Conservation (phyloP, 2,329 filamentous ascomycete species). For the Colletotrichum karsti region DNA sequence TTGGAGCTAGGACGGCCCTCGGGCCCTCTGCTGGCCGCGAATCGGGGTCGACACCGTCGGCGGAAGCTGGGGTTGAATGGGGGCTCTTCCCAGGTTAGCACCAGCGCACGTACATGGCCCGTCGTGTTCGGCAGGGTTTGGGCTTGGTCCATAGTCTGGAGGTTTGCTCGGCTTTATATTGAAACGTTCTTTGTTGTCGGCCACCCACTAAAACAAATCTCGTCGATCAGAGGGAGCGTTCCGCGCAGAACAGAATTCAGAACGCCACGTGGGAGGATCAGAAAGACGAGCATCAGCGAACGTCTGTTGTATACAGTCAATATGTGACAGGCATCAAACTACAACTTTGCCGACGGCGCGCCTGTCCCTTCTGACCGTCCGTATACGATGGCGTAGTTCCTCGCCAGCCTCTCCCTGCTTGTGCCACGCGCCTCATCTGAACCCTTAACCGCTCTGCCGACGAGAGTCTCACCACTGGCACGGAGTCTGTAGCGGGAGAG, state of each 20-base stretch:
- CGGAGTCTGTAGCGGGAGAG: constrained; percentile 30
- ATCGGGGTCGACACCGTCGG: not conserved
- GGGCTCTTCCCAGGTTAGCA: not conserved
- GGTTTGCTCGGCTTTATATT: no score
- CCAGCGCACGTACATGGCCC: not conserved
- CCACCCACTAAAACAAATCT: no score
- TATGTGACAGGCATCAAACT: not conserved
- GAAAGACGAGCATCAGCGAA: not conserved
- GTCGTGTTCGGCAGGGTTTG: not conserved
- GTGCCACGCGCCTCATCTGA: not conserved
- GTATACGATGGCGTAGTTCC: constrained; percentile 46
- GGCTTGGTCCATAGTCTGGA: not conserved
- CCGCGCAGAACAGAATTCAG: not conserved
- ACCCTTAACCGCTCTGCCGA: not conserved
- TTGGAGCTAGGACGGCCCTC: not conserved
- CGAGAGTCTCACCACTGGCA: constrained; percentile 30
- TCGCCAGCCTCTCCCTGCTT: constrained; percentile 31
- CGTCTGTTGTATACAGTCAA: not conserved
- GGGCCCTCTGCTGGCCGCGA: not conserved
- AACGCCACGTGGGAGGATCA: not conserved
- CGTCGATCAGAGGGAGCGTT: no score
- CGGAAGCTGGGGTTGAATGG: not conserved
- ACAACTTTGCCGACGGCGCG: not conserved
- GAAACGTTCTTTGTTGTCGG: not conserved
- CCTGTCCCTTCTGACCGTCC: constrained; percentile 31